Conservation (phyloP, 139 green algal species). For the Desmodesmus armatus region DNA sequence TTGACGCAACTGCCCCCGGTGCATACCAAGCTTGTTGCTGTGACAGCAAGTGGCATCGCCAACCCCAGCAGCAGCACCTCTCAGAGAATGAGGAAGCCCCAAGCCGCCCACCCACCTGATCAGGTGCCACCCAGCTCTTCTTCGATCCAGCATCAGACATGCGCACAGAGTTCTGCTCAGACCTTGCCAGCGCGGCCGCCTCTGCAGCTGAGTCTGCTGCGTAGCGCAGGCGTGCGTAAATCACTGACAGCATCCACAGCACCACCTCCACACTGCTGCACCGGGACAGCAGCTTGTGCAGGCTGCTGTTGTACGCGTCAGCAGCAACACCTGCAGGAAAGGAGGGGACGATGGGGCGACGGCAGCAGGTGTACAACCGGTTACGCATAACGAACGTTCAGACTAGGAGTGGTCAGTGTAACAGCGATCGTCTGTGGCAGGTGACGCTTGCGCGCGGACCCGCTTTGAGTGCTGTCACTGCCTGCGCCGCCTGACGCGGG, state of each 20-base stretch:
- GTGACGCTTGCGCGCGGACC: neutral
- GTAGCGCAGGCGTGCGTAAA: constrained; percentile 25
- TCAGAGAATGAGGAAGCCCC: neutral
- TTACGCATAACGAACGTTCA: neutral
- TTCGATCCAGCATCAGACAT: neutral
- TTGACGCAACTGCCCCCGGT: too few relatives aligned
- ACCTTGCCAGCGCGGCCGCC: neutral
- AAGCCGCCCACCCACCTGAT: neutral
- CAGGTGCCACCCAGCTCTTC: constrained; percentile 22
- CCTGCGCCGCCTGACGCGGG: too few relatives aligned
- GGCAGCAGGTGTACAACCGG: neutral
- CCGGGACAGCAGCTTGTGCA: constrained; percentile 19
- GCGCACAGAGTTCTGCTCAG: neutral
- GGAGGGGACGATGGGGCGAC: neutral
- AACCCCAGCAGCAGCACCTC: neutral
- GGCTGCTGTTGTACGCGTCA: constrained; percentile 30
- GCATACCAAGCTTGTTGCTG: neutral
- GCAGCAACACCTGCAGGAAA: constrained; percentile 23
- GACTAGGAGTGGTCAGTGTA: neutral
- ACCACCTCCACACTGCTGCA: neutral
- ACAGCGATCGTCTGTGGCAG: neutral
- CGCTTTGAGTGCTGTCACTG: too few relatives aligned
- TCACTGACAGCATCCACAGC: constrained; percentile 17
- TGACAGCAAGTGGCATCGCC: neutral
- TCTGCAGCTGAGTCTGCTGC: neutral